Evolutionary conservation across 495 filamentous ascomycete genomes (phyloP), one percentile per base, ranked within the genome.

Genomic region (Echria macrotheca): DNA sequence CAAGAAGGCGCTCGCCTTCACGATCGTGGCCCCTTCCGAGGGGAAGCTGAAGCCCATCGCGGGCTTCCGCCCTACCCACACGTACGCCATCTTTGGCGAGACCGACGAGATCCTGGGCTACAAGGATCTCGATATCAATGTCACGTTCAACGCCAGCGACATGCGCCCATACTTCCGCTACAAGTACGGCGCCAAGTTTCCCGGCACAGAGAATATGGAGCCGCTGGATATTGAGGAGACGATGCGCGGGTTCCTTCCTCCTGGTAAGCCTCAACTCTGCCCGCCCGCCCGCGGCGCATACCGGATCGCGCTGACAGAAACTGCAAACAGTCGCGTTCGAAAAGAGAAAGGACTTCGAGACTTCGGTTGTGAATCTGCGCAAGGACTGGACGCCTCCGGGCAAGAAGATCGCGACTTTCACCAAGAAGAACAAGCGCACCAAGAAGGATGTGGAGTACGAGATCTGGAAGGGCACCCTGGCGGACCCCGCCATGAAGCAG

Each of bases 101-200:
- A 83, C 88, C 0, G 89, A 99, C 69, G 73, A 71, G 12, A 91
- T 99, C 42, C 91, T 96, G 54, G 93, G 93, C 18, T 95, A 97
- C 68, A 81, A 86, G 54, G 78, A 79, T 22, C 71, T 96, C 46
- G 77, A 81, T 39, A 81, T 97, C 53, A 74, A 83, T 32, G 63
- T 99, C 38, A 77, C 76, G 28, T 95, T 90, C 61, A 81, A 87
- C 50, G 86, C 87, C 23, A 85, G 86, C 59, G 83, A 95, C 55
- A 76, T 96, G 63, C 80, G 79, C 49, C 88, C 90, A 15, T 77
- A 87, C 49, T 54, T 96, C 11, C 70, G 82, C 11, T 72, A 95
- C 48, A 74, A 75, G 5, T 89, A 84, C 61, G 76, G 78, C 40
- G 82, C 85, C 51, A 86, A 87, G 65, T 89, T 93, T 64, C 78